Base-by-base conservation (phyloP, 1,284 basidiomycete genomes). In the Boletellus sp. region DNA sequence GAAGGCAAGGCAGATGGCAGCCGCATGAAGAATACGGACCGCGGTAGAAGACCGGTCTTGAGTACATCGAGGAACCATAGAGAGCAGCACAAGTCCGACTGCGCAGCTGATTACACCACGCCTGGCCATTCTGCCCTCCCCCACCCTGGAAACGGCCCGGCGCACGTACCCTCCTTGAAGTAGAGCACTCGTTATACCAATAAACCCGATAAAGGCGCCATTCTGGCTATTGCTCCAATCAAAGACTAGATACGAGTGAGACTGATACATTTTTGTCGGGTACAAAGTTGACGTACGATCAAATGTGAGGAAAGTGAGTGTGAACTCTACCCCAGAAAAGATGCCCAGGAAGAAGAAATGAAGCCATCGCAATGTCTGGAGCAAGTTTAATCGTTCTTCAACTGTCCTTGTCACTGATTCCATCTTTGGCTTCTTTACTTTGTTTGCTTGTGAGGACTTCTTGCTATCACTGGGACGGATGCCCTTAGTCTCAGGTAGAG, bases 291-390 rank as follows among this genome's bases (percentile, higher is more conserved):
- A 76, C 86, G 65, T 63, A 91, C 88, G 67, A 62, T 91, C 88
- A 56, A 89, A 91, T 2, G 89, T 94, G 39, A 94, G 71, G 73
- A 95, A 95, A 0, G 90, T 93, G 22, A 95, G 72, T 0, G 92
- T 94, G 67, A 94, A 94, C 60, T 95, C 92, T 41, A 93, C 83
- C 40, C 92, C 93, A 6, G 92, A 93, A 67, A 96, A 96, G 44
- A 94, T 67, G 34, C 84, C 79, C 45, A 95, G 71, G 72, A 95
- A 96, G 27, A 84, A 66, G 63, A 92, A 87, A 62, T 95, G 93
- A 8, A 87, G 64, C 41, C 69, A 67, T 22, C 83, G 79, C 41
- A 94, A 72, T 3, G 69, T 64, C 55, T 71, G 73, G 30, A 88
- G 73, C 13, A 75, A 60, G 26, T 60, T 50, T 34, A 87, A 61